Evolutionary conservation across 805 yeast species (phyloP).

Genomic region (Pichia exigua): DNA sequence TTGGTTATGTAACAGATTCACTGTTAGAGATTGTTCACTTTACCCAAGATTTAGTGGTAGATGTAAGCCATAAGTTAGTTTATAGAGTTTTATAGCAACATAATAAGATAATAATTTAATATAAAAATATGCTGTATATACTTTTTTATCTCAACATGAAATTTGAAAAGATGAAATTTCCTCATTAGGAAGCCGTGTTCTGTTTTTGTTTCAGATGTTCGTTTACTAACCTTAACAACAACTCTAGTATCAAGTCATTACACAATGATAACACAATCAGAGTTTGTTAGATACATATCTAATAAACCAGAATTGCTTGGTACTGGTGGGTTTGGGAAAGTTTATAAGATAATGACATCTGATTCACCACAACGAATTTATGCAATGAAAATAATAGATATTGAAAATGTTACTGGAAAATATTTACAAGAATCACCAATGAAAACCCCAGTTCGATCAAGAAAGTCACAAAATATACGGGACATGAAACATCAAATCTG

Average conservation of each 20-base stretch:
- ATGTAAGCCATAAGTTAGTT: slow-evolving; percentile 69
- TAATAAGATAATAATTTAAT: background rate
- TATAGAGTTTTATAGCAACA: background rate
- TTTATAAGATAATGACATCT: slow-evolving; percentile 36
- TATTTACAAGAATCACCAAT: slow-evolving; percentile 4
- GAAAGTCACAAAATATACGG: background rate
- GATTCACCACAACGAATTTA: slow-evolving; percentile 5
- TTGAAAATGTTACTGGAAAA: background rate
- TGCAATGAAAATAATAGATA: slow-evolving; percentile 20
- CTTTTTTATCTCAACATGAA: background rate
- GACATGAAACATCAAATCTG: slow-evolving; percentile 21
- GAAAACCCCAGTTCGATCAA: slow-evolving; percentile 2
- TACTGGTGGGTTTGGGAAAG: slow-evolving; percentile 86
- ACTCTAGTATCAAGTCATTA: no score
- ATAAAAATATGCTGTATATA: background rate
- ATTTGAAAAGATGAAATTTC: background rate
- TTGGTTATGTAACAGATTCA: slow-evolving; percentile 95
- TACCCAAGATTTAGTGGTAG: slow-evolving; percentile 98
- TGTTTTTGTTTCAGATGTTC: background rate
- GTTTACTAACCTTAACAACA: background rate
- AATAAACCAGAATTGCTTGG: slow-evolving; percentile 38
- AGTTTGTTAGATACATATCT: background rate
- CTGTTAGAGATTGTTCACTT: slow-evolving; percentile 96
- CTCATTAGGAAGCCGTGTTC: background rate
- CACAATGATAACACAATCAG: background rate